Conservation (phyloP, 371 early-diverging fungal genomes). For the Apophysomyces variabilis region DNA sequence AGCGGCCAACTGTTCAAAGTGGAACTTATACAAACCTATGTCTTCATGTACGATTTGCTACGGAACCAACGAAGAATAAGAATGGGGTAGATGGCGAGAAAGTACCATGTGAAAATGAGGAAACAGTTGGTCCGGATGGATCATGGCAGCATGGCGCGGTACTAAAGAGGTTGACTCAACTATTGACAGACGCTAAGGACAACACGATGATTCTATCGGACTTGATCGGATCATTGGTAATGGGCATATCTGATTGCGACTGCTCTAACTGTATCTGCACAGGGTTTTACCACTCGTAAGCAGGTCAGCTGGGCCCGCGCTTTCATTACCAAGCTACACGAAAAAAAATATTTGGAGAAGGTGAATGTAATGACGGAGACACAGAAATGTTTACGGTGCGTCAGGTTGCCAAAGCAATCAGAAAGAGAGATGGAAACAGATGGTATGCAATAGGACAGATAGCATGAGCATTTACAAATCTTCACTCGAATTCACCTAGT, state of each 20-base stretch:
- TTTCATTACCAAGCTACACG: constrained; percentile 11
- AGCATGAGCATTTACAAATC: background rate
- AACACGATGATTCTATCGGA: constrained; percentile 12
- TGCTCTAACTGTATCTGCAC: background rate
- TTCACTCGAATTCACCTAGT: background rate
- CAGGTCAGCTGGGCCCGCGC: constrained; percentile 17
- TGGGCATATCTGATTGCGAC: background rate
- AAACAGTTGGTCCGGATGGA: background rate
- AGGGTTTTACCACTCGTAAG: constrained; percentile 18
- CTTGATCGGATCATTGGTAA: constrained; percentile 7
- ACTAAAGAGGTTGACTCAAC: background rate
- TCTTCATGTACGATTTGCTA: background rate
- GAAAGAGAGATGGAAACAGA: background rate
- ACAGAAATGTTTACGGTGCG: background rate
- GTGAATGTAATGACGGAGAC: constrained; percentile 8
- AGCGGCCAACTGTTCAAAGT: background rate
- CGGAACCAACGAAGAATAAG: background rate
- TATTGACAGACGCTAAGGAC: constrained; percentile 7
- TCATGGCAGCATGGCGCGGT: background rate
- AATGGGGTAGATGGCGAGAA: background rate
- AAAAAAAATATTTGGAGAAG: constrained; percentile 20
- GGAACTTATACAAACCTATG: background rate
- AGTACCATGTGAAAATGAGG: background rate
- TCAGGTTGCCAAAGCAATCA: constrained; percentile 1
- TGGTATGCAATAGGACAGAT: background rate